Evolutionary conservation across 305 asterid genomes (phyloP).

Genomic region (Fraxinus dipetala): DNA sequence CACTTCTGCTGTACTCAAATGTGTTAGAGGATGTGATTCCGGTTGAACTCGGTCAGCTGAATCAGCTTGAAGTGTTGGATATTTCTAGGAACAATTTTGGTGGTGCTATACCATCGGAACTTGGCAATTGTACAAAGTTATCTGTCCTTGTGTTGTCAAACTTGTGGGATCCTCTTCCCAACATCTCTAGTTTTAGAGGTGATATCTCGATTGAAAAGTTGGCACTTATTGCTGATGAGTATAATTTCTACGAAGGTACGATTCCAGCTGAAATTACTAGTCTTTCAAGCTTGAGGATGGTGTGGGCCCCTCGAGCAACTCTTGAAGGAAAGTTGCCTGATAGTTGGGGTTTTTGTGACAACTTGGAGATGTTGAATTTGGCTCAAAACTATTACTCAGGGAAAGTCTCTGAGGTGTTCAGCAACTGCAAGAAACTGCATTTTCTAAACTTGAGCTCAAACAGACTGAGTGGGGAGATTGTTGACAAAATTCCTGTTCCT

Average conservation of each 20-base stretch:
- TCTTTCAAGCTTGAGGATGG: conserved; percentile 65
- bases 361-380: conserved; percentile 68
- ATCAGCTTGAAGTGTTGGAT: conserved; percentile 71
- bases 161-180: conserved; percentile 72
- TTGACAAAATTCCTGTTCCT: conserved; percentile 44
- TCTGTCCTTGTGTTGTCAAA: conserved; percentile 69
- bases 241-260: conserved; percentile 40
- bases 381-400: conserved; percentile 41
- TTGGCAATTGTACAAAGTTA: conserved; percentile 64
- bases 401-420: conserved; percentile 34
- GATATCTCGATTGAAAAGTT: conserved; percentile 16
- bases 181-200: conserved; percentile 25
- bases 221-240: conserved; percentile 32
- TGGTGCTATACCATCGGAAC: conserved; percentile 52
- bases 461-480: conserved; percentile 40
- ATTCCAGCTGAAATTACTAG: conserved; percentile 39
- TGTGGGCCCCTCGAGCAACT: conserved; percentile 79
- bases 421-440: conserved; percentile 36
- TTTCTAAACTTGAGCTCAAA: conserved; percentile 43
- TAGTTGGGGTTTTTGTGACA: conserved; percentile 66
- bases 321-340: conserved; percentile 58
- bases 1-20: conserved; percentile 62
- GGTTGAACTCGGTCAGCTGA: conserved; percentile 55
- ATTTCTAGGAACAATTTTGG: conserved; percentile 77
- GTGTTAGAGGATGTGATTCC: conserved; percentile 70